Evolutionary conservation across 495 filamentous ascomycete species (phyloP).

Genomic region (Xylona heveae): DNA sequence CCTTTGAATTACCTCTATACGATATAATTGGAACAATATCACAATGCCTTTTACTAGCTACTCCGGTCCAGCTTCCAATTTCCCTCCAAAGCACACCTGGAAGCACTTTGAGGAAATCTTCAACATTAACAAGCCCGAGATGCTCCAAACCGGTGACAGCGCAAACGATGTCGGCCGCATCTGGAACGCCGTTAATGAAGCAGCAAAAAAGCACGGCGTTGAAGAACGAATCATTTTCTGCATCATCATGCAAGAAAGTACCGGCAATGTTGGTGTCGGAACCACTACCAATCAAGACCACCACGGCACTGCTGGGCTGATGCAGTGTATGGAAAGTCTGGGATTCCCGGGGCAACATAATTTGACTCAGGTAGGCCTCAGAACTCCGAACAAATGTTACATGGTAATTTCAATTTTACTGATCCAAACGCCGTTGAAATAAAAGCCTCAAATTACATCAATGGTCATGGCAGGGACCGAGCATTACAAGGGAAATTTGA

Average conservation of each 20-base stretch:
- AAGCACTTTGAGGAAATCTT: conserved; percentile 18
- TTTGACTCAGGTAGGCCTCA: conserved; percentile 15
- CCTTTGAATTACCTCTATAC: too few species aligned
- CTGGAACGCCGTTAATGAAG: conserved; percentile 12
- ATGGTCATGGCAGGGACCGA: conserved; percentile 19
- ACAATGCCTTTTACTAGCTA: conserved; percentile 12
- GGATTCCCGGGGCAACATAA: too few species aligned
- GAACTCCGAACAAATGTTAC: too few species aligned
- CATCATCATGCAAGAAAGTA: conserved; percentile 24
- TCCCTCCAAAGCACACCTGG: conserved; percentile 16
- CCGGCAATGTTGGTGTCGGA: conserved; percentile 18
- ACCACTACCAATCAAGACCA: conserved; percentile 16
- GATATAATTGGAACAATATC: too few species aligned
- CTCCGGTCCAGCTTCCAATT: conserved; percentile 16
- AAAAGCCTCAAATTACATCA: conserved; percentile 15
- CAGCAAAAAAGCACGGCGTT: conserved; percentile 16
- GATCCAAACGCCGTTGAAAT: conserved; percentile 1
- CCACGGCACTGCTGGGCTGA: conserved; percentile 16
- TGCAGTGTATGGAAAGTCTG: conserved; percentile 16
- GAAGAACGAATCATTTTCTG: conserved; percentile 22
- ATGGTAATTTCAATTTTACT: conserved; percentile 3
- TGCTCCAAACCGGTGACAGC: conserved; percentile 15
- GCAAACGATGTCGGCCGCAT: conserved; percentile 17
- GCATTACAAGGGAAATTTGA: conserved; percentile 17
- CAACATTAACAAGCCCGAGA: conserved; percentile 15